These are phyloP conservation scores for Raddia guianensis DNA, from an alignment of 176 grass and related monocot genomes.

Conservation along the genomic window DNA sequence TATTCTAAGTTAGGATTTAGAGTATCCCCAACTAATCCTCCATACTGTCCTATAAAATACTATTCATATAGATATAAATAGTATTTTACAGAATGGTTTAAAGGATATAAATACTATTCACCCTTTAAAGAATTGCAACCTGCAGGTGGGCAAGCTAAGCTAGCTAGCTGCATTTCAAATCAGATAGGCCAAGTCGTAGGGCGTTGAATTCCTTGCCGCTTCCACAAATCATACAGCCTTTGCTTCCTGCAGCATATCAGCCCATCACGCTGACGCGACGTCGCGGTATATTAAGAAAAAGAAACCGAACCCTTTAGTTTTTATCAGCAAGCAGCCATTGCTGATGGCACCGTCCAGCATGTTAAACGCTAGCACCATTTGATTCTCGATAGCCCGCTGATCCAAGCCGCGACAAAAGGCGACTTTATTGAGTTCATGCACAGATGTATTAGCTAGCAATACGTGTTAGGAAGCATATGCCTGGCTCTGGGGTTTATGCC, in stretches of 20 bases:
- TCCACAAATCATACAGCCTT: slow-evolving; percentile 25
- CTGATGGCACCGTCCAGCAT: slow-evolving; percentile 31
- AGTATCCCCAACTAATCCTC: too few species aligned
- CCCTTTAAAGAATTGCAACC: neutral
- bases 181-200: neutral
- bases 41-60: too few species aligned
- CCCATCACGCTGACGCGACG: neutral
- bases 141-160: neutral
- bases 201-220: slow-evolving; percentile 27
- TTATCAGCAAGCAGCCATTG: slow-evolving; percentile 26
- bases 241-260: slow-evolving; percentile 33
- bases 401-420: slow-evolving; percentile 36
- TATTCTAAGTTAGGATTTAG: too few species aligned
- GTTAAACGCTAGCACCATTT: slow-evolving; percentile 35
- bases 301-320: neutral
- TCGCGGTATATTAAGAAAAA: slow-evolving; percentile 22
- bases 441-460: neutral
- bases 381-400: slow-evolving; percentile 22
- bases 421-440: slow-evolving; percentile 39
- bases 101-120: too few species aligned
- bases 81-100: too few species aligned
- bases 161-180: neutral
- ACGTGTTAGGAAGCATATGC: slow-evolving; percentile 32
- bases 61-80: too few species aligned
- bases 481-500: slow-evolving; percentile 26